phyloP scores from a whole-genome alignment of 352 stramenopile genomes.

The Globisporangium mamillatum region DNA sequence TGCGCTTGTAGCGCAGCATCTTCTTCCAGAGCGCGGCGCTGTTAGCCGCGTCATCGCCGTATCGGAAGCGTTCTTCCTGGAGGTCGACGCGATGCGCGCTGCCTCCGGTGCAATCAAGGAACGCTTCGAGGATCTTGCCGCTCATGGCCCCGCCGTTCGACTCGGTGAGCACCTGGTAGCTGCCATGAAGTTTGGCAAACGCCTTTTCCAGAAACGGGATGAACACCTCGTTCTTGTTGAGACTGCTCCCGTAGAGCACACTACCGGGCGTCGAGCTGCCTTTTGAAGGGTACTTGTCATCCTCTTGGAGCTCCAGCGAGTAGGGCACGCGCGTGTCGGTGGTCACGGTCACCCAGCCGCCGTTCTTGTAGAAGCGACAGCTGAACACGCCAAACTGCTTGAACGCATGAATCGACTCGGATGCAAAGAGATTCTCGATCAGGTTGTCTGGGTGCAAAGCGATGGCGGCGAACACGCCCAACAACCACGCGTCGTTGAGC shows the following conservation, averaged over 20 bases:
- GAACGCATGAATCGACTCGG: slow-evolving; percentile 71
- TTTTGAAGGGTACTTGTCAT: slow-evolving; percentile 29
- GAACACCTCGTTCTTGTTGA: slow-evolving; percentile 86
- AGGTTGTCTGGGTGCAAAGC: slow-evolving; percentile 79
- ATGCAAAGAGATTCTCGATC: slow-evolving; percentile 91
- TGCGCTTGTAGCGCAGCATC: slow-evolving; percentile 51
- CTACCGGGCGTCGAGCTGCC: slow-evolving; percentile 34
- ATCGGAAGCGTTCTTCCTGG: slow-evolving; percentile 30
- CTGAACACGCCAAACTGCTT: slow-evolving; percentile 88
- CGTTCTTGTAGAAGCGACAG: slow-evolving; percentile 92
- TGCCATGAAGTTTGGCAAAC: slow-evolving; percentile 88
- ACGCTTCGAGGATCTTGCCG: slow-evolving; percentile 72
- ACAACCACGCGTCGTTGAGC: slow-evolving; percentile 82
- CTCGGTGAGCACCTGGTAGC: slow-evolving; percentile 52
- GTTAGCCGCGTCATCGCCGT: slow-evolving; percentile 13
- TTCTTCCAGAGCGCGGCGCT: slow-evolving; percentile 58
- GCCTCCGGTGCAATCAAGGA: slow-evolving; percentile 88
- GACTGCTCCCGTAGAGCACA: slow-evolving; percentile 66
- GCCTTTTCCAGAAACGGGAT: slow-evolving; percentile 87
- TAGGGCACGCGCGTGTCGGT: slow-evolving; percentile 87
- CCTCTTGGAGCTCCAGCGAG: slow-evolving; percentile 36
- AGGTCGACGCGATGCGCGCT: slow-evolving; percentile 79
- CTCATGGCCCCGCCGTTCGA: slow-evolving; percentile 40
- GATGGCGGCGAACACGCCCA: slow-evolving; percentile 83
- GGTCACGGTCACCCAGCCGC: slow-evolving; percentile 84